A percentile compares a stretch with the other conserved stretches of the same genome.
Evolutionary conservation across 805 yeast species (phyloP).

Genomic region (Saccharomycopsis sp.): DNA sequence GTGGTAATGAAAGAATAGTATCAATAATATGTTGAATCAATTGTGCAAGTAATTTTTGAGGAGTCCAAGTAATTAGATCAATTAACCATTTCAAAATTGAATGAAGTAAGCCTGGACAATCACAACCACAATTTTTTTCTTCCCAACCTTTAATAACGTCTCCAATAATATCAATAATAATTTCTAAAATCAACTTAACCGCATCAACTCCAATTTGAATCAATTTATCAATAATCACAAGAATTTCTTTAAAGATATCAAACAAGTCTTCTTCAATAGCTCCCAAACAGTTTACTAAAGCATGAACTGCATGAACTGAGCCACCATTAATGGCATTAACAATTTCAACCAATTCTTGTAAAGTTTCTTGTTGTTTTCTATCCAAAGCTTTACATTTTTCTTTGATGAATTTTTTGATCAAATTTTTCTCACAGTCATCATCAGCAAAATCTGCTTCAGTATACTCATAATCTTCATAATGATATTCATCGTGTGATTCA

Average conservation of each 20-base stretch:
- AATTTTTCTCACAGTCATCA: conserved; percentile 8
- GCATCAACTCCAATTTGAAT: conserved; percentile 9
- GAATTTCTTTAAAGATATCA: conserved; percentile 12
- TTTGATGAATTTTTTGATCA: conserved; percentile 5
- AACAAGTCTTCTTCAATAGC: conserved; percentile 8
- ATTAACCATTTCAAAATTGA: conserved; percentile 7
- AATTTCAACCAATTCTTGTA: background rate
- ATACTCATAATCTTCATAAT: too few relatives aligned
- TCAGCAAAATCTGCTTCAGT: background rate
- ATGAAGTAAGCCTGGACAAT: conserved; percentile 11
- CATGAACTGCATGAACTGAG: conserved; percentile 5
- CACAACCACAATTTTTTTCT: conserved; percentile 12
- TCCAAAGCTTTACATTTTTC: conserved; percentile 9
- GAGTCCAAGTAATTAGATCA: conserved; percentile 14
- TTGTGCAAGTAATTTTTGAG: conserved; percentile 8
- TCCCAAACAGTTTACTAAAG: conserved; percentile 3
- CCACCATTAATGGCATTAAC: conserved; percentile 4
- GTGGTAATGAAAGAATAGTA: conserved; percentile 4
- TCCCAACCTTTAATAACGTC: conserved; percentile 6
- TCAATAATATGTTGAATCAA: conserved; percentile 9
- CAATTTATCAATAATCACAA: conserved; percentile 12
- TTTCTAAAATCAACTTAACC: conserved; percentile 10
- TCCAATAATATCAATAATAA: conserved; percentile 9
- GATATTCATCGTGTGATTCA: background rate
- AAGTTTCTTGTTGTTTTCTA: conserved; percentile 2